Evolutionary conservation across 2,329 filamentous ascomycete genomes (phyloP), one percentile per base, ranked within the genome.

Genomic region (Fusarium cyanostomum): DNA sequence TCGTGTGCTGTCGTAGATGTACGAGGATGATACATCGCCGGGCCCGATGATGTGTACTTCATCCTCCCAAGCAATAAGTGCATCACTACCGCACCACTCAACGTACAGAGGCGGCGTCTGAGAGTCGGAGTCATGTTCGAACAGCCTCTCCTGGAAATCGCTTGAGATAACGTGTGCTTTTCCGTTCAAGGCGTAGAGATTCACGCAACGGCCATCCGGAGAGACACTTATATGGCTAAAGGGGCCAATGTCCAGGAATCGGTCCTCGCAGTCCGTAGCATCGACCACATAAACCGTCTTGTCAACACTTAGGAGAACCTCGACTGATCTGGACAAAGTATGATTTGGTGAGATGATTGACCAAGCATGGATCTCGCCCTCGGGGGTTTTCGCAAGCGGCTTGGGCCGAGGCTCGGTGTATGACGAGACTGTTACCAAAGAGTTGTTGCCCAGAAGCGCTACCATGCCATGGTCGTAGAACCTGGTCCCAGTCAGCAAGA

Each of bases 391-490:
- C 1, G 93, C 92, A 34, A 99, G 85, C 12, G 91, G 80, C 72
- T 91, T 94, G 4, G 95, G 94, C 11, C 95, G 87, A 28, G 95
- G 95, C 74, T 99, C 95, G 39, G 92, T 84, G 74, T 98, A 98
- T 30, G 91, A 90, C 5, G 92, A 87, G n/a, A 99, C 93, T 0
- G 91, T 87, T 39, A 99, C 84, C 34, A 99, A 80, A 41, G 89
- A 85, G 74, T 97, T 97, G 79, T 97, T 96, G 9, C 89, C 88
- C 16, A 98, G 85, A 34, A 99, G 82, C 8, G 94, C 95, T 21
- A 98, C 94, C 76, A 99, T 92, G n/a, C 95, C 95, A 27, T 87
- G 88, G 45, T 89, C 87, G 81, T 96, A 98, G 79, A 99, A 99
- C 11, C 79, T 81, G 31, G 9, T 4, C 4, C 21, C 30, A 8